Evolutionary conservation across 805 yeast species (phyloP), one percentile per base, ranked within the genome.

Genomic region (Cyberlindnera xylosilytica): DNA sequence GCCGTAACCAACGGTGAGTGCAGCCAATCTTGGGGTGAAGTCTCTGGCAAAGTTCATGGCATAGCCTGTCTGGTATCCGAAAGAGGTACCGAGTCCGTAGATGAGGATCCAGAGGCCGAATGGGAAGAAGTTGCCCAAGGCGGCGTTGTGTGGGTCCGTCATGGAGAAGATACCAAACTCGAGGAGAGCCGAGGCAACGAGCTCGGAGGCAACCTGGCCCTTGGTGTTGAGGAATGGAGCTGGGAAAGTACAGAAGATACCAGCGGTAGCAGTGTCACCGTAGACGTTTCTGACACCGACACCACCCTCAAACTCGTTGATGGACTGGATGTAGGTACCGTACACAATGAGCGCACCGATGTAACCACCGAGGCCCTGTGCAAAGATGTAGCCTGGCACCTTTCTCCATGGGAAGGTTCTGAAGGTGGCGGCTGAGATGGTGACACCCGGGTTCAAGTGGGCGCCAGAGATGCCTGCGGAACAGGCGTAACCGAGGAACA

Each of bases 401-500:
- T 75, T 74, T 40, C 60, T 61, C 64, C 73, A 64, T 20, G 80
- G 80, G 52, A 76, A 76, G 7, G 72, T 73, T 58, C 81, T 68
- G 52, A 62, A 76, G 11, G 72, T 53, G 46, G 73, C 74, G 52
- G 70, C 64, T 9, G 70, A 57, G 8, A 76, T 38, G 1, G 81
- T 74, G 27, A 75, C 69, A 43, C 77, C 74, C 4, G 81, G 79
- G 57, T 76, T 76, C 45, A 76, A 54, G 57, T 76, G 81, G n/a
- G 76, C 81, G 53, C 79, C 81, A 29, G 79, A 74, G 40, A 75
- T 63, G 50, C 81, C 81, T 45, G 79, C 79, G 31, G 78, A 66
- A 7, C 67, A 62, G 40, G 66, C 63, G 51, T 72, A 73, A 37
- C 80, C 81, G 54, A 74, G 55, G 52, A 73, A 70, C 29, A 72